Conservation (phyloP, 495 filamentous ascomycete species). For the Pseudevernia furfuracea region DNA sequence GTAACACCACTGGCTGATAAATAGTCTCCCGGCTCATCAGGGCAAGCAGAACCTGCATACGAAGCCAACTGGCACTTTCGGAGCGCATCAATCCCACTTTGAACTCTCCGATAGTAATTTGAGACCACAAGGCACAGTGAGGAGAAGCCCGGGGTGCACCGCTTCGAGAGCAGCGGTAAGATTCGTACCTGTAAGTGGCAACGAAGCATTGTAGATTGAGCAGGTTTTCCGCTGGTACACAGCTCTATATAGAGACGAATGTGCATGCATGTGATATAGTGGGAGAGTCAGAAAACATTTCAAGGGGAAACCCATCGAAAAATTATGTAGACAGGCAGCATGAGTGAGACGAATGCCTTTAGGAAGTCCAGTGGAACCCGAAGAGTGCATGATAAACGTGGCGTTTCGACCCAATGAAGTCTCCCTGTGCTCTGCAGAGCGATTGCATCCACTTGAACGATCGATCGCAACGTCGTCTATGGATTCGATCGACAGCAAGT, state of each 20-base stretch:
- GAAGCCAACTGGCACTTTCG: conserved; percentile 40
- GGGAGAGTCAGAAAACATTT: conserved; percentile 49
- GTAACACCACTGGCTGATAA: conserved; percentile 41
- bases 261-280: conserved; percentile 40
- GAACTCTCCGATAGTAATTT: conserved; percentile 45
- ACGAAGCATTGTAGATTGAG: conserved; percentile 42
- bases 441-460: too few relatives aligned
- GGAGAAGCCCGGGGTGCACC: conserved; percentile 41
- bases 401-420: too few relatives aligned
- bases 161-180: conserved; percentile 41
- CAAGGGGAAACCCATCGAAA: conserved; percentile 30
- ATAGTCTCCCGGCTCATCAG: conserved; percentile 49
- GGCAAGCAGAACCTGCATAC: conserved; percentile 45
- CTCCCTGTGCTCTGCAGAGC: too few relatives aligned
- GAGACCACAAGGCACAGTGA: conserved; percentile 48
- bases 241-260: background rate
- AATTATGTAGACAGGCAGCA: conserved; percentile 35
- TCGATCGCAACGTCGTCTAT: too few relatives aligned
- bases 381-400: conserved; percentile 47
- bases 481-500: too few relatives aligned
- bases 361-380: conserved; percentile 50
- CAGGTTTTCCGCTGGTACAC: conserved; percentile 45
- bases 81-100: conserved; percentile 40
- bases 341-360: conserved; percentile 43
- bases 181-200: conserved; percentile 44